Percentiles rank a stretch among this genome's conserved stretches.
Evolutionary conservation across 352 stramenopile species (phyloP).

Genomic region (Globisporangium abappressorium): DNA sequence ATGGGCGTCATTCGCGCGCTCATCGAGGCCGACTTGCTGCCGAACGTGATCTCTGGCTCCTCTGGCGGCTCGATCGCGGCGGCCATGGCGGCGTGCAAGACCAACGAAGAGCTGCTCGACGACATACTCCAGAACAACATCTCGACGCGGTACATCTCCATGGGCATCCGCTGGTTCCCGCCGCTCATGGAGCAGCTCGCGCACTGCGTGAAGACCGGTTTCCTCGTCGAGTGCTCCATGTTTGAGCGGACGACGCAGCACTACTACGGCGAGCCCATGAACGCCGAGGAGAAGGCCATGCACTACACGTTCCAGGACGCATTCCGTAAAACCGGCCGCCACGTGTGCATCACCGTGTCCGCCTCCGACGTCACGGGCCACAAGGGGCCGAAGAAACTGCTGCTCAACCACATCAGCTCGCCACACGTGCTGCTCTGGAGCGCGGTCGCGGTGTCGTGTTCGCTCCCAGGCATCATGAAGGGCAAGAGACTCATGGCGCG

Average conservation of each 20-base stretch:
- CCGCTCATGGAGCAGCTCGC: conserved; percentile 79
- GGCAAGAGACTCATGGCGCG: conserved; percentile 78
- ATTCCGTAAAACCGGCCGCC: conserved; percentile 88
- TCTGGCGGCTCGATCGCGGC: conserved; percentile 91
- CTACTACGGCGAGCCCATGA: conserved; percentile 84
- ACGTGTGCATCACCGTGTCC: conserved; percentile 94
- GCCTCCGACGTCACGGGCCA: conserved; percentile 86
- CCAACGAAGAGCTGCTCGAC: conserved; percentile 72
- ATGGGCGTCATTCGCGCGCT: conserved; percentile 90
- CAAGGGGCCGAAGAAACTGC: conserved; percentile 75
- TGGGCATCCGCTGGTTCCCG: conserved; percentile 76
- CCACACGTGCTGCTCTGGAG: conserved; percentile 91
- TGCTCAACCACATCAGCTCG: conserved; percentile 93
- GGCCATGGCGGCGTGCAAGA: conserved; percentile 82
- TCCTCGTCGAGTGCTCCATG: conserved; percentile 83
- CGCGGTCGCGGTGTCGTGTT: conserved; percentile 89
- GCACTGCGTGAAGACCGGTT: conserved; percentile 86
- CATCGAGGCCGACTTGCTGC: conserved; percentile 81
- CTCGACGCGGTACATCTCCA: conserved; percentile 48
- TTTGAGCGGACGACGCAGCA: conserved; percentile 89
- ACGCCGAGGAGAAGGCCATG: conserved; percentile 41
- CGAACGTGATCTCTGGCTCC: conserved; percentile 92
- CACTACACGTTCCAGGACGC: conserved; percentile 93
- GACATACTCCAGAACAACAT: conserved; percentile 52
- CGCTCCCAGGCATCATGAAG: conserved; percentile 91